Percentiles rank a stretch among this genome's conserved stretches.
Conservation (phyloP, 2,329 filamentous ascomycete genomes). For the Ampelomyces quisqualis region DNA sequence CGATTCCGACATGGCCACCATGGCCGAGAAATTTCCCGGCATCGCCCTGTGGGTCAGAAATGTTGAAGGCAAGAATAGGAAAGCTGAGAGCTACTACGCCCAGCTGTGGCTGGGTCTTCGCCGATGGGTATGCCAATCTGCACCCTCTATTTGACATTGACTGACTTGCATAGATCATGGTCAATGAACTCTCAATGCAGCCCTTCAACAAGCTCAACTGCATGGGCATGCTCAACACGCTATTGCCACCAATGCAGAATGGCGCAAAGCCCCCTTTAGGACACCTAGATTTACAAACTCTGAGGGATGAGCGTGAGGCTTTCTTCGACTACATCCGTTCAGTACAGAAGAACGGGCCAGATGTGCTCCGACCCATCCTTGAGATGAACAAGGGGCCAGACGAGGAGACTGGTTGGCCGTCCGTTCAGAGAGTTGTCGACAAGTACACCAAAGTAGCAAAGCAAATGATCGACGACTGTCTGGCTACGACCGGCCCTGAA, state of each 20-base stretch:
- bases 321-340: constrained; percentile 64
- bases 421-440: constrained; percentile 52
- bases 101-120: constrained; percentile 63
- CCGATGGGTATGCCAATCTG: constrained; percentile 58
- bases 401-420: constrained; percentile 59
- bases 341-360: constrained; percentile 58
- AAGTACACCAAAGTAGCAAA: constrained; percentile 61
- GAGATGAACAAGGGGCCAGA: constrained; percentile 53
- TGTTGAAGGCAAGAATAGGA: constrained; percentile 48
- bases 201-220: constrained; percentile 67
- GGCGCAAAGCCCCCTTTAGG: constrained; percentile 48
- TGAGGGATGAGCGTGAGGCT: constrained; percentile 59
- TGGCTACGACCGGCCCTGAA: constrained; percentile 46
- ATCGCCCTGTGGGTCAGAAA: constrained; percentile 58
- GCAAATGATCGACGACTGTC: constrained; percentile 62
- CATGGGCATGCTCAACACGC: constrained; percentile 67
- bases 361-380: constrained; percentile 56
- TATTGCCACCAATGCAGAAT: constrained; percentile 59
- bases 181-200: constrained; percentile 63
- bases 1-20: constrained; percentile 48
- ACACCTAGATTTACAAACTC: constrained; percentile 53
- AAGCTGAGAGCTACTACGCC: constrained; percentile 53
- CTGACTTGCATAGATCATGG: constrained; percentile 52
- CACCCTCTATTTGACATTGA: neutral
- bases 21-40: constrained; percentile 55